Percentiles rank a stretch among this genome's conserved stretches.
Evolutionary conservation across 1,284 basidiomycete species (phyloP).

Genomic region (Anthracocystis panici-leucophaei): DNA sequence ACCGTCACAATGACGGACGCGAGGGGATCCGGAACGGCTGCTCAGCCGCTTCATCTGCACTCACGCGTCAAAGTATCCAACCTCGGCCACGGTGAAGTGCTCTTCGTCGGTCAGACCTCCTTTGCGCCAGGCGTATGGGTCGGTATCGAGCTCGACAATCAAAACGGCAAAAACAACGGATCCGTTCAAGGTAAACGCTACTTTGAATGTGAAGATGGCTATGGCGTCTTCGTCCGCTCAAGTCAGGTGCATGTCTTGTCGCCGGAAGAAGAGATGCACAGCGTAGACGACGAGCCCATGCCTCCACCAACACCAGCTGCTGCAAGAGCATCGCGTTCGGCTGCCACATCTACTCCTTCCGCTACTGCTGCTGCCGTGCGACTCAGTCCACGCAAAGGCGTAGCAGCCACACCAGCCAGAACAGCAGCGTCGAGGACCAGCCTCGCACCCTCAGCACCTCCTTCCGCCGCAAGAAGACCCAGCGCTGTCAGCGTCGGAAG

Average conservation of each 20-base stretch:
- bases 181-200: slow-evolving; percentile 84
- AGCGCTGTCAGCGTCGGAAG: slow-evolving; percentile 33
- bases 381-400: slow-evolving; percentile 42
- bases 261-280: slow-evolving; percentile 47
- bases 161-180: slow-evolving; percentile 94
- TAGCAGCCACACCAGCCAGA: slow-evolving; percentile 31
- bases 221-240: slow-evolving; percentile 91
- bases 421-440: slow-evolving; percentile 19
- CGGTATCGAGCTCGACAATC: slow-evolving; percentile 82
- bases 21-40: slow-evolving; percentile 19
- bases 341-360: slow-evolving; percentile 12
- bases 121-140: slow-evolving; percentile 94
- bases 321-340: slow-evolving; percentile 22
- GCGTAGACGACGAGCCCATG: slow-evolving; percentile 41
- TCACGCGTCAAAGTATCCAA: slow-evolving; percentile 59
- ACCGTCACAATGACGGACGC: slow-evolving; percentile 19
- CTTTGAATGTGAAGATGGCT: slow-evolving; percentile 81
- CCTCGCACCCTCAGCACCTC: slow-evolving; percentile 18
- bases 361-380: slow-evolving; percentile 20
- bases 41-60: slow-evolving; percentile 57
- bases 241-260: slow-evolving; percentile 81
- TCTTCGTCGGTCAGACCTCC: slow-evolving; percentile 84
- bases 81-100: slow-evolving; percentile 82
- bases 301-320: slow-evolving; percentile 9
- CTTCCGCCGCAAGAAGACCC: slow-evolving; percentile 23